Evolutionary conservation across 1,284 basidiomycete species (phyloP).

Genomic region (Ustilago curta): DNA sequence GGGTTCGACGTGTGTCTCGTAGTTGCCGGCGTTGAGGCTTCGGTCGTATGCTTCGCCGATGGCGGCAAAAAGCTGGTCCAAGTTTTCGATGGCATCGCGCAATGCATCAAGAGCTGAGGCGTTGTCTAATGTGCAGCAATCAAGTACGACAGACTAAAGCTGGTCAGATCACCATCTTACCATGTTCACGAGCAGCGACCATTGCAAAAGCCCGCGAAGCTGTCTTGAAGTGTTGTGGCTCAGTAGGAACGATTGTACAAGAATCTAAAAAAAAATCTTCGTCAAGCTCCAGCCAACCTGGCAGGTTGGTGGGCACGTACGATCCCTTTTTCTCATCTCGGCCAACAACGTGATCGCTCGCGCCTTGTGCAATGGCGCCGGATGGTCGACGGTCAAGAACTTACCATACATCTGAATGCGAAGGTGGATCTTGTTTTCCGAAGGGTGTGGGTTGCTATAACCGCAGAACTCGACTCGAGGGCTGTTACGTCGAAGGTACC

Average conservation of each 20-base stretch:
- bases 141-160: neutral
- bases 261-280: constrained; percentile 53
- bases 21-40: constrained; percentile 56
- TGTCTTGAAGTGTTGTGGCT: constrained; percentile 44
- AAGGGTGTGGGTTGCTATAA: constrained; percentile 94
- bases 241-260: constrained; percentile 70
- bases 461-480: constrained; percentile 99
- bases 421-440: constrained; percentile 93
- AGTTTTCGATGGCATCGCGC: constrained; percentile 59
- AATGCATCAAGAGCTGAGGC: constrained; percentile 61
- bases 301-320: constrained; percentile 47
- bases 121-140: constrained; percentile 21
- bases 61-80: constrained; percentile 61
- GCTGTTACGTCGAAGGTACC: constrained; percentile 71
- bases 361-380: neutral
- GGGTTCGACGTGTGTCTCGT: constrained; percentile 52
- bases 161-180: neutral
- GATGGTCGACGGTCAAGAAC: constrained; percentile 67
- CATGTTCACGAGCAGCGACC: constrained; percentile 4
- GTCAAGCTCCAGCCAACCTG: constrained; percentile 51
- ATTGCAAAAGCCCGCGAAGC: constrained; percentile 5
- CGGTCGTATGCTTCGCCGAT: constrained; percentile 60
- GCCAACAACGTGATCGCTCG: constrained; percentile 15
- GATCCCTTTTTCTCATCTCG: constrained; percentile 56
- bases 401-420: constrained; percentile 98